Percentiles rank a stretch among this genome's conserved stretches.
phyloP scores from a whole-genome alignment of 371 early-diverging fungal species.

The Encephalitozoon cuniculi region DNA sequence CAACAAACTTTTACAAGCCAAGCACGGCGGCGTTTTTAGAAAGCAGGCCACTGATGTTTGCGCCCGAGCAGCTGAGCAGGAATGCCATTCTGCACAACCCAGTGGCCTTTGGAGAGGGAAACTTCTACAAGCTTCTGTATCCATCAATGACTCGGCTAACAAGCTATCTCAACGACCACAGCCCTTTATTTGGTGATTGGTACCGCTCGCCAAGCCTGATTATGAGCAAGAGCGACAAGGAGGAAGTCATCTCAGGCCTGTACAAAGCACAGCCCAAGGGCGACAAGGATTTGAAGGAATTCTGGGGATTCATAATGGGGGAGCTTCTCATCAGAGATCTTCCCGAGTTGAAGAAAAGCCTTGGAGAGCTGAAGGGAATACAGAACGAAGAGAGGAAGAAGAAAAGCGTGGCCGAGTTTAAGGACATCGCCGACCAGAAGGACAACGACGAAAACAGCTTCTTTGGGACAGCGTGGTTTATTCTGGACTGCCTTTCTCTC shows the following conservation, averaged over 20 bases:
- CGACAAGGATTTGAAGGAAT: background rate
- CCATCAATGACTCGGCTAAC: background rate
- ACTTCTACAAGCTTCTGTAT: background rate
- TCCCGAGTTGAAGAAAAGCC: background rate
- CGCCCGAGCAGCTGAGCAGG: background rate
- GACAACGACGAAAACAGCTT: background rate
- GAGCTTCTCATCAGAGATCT: background rate
- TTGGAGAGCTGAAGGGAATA: background rate
- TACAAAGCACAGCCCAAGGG: background rate
- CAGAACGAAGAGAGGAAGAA: background rate
- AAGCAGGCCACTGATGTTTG: background rate
- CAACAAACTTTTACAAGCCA: background rate
- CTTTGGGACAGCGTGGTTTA: background rate
- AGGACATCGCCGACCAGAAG: background rate
- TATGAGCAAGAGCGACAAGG: background rate
- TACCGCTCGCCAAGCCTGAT: background rate
- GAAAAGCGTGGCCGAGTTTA: background rate
- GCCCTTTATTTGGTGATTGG: background rate
- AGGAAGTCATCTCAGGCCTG: background rate
- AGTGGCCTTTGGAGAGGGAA: background rate
- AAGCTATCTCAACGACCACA: background rate
- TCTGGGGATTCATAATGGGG: background rate
- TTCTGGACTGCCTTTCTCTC: background rate
- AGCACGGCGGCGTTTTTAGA: background rate
- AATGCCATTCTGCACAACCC: background rate